Conservation (phyloP, 257 asterid species). For the Haberlea rhodopensis region DNA sequence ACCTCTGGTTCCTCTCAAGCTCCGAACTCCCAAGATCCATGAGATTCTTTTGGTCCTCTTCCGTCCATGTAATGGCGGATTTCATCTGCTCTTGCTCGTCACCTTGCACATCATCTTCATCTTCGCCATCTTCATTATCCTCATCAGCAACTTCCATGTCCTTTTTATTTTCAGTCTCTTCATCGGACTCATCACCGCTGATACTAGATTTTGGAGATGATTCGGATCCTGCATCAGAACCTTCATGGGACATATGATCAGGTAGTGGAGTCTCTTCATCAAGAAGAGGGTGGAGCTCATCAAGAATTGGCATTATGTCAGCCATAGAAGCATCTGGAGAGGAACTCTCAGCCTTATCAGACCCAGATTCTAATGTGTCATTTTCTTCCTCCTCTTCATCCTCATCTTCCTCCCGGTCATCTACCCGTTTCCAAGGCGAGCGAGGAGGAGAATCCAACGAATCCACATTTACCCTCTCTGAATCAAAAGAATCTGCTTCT, state of each 20-base stretch:
- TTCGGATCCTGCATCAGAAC: conserved; percentile 48
- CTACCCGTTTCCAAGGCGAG: conserved; percentile 39
- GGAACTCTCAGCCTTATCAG: conserved; percentile 78
- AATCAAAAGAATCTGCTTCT: conserved; percentile 51
- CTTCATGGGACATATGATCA: conserved; percentile 38
- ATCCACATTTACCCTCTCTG: conserved; percentile 59
- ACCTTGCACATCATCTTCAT: conserved; percentile 36
- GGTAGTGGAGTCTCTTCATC: conserved; percentile 67
- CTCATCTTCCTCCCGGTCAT: conserved; percentile 30
- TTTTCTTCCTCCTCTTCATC: conserved; percentile 40
- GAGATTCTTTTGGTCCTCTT: conserved; percentile 63
- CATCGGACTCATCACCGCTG: conserved; percentile 45
- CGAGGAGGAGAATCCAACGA: conserved; percentile 38
- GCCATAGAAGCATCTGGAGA: conserved; percentile 96
- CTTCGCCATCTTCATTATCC: conserved; percentile 45
- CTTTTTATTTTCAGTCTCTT: conserved; percentile 40
- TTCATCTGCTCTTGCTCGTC: conserved; percentile 35
- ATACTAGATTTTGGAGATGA: conserved; percentile 35
- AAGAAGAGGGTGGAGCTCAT: conserved; percentile 91
- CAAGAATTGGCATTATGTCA: conserved; percentile 88
- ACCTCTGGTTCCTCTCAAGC: conserved; percentile 53
- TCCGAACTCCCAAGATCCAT: conserved; percentile 54
- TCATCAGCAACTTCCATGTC: conserved; percentile 42
- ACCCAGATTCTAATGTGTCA: conserved; percentile 51
- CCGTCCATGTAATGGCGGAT: conserved; percentile 55